phyloP scores from a whole-genome alignment of 495 filamentous ascomycete species.

The Apodospora peruviana region DNA sequence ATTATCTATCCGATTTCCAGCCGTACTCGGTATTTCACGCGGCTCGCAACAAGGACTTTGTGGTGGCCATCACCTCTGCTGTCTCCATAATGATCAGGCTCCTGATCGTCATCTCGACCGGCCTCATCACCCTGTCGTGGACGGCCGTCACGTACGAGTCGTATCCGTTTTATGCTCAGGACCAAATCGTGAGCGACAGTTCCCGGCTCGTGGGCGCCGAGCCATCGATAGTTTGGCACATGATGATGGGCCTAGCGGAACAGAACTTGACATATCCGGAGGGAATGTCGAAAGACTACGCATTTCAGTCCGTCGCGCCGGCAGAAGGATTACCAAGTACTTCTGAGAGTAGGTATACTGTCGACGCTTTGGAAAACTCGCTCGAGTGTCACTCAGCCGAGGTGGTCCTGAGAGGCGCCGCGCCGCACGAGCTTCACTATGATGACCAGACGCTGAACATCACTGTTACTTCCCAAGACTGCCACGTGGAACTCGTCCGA shows the following conservation, averaged over 20 bases:
- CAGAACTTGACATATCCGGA: conserved; percentile 5
- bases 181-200: background rate
- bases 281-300: conserved; percentile 2
- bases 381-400: conserved; percentile 5
- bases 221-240: conserved; percentile 1
- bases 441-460: background rate
- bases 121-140: conserved; percentile 6
- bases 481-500: background rate
- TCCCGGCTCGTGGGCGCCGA: background rate
- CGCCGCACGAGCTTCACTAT: background rate
- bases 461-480: conserved; percentile 3
- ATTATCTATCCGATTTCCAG: conserved; percentile 6
- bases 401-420: background rate
- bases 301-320: conserved; percentile 4
- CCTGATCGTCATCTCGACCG: conserved; percentile 6
- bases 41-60: background rate
- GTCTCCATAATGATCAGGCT: conserved; percentile 3
- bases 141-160: background rate
- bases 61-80: background rate
- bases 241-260: background rate
- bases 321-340: too few species aligned
- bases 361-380: conserved; percentile 4
- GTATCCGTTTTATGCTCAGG: background rate
- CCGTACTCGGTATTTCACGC: background rate
- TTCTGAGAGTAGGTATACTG: background rate